Percentiles rank a stretch among this genome's conserved stretches.
phyloP scores from a whole-genome alignment of 352 stramenopile species.

The Phytophthora fragariae region DNA sequence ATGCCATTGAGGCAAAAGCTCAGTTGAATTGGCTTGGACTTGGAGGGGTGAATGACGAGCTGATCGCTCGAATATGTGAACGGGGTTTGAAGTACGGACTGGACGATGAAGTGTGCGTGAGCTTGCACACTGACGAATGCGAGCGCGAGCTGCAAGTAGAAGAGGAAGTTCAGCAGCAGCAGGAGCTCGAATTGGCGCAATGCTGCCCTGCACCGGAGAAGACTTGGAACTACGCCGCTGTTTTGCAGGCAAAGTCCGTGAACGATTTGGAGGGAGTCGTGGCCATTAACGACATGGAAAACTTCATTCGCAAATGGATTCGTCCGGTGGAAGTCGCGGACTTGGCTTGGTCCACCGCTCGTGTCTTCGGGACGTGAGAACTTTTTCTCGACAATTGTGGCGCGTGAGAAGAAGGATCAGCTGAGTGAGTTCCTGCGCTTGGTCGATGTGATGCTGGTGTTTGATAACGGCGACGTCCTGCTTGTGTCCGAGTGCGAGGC shows the following conservation, averaged over 20 bases:
- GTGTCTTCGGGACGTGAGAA: constrained; percentile 47
- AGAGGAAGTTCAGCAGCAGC: constrained; percentile 43
- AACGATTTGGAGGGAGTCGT: background rate
- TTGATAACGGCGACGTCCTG: constrained; percentile 38
- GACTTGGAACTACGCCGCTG: constrained; percentile 26
- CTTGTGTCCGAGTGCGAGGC: background rate
- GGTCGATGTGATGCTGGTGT: constrained; percentile 43
- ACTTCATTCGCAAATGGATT: background rate
- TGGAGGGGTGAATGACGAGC: background rate
- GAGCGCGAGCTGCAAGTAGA: constrained; percentile 61
- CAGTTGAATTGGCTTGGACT: too few species aligned
- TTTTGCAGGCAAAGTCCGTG: constrained; percentile 21
- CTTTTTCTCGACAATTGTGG: constrained; percentile 41
- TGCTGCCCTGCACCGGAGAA: constrained; percentile 21
- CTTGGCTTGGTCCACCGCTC: constrained; percentile 33
- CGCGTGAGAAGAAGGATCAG: background rate
- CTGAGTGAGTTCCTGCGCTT: constrained; percentile 33
- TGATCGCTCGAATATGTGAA: constrained; percentile 19
- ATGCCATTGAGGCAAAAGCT: too few species aligned
- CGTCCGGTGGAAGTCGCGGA: constrained; percentile 8
- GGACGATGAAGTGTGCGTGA: constrained; percentile 45
- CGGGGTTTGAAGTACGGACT: constrained; percentile 31
- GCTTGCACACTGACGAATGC: constrained; percentile 48
- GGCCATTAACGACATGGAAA: background rate
- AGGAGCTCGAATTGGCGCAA: constrained; percentile 6